Evolutionary conservation across 208 protist species (phyloP).

Genomic region (Trypanosoma theileri): DNA sequence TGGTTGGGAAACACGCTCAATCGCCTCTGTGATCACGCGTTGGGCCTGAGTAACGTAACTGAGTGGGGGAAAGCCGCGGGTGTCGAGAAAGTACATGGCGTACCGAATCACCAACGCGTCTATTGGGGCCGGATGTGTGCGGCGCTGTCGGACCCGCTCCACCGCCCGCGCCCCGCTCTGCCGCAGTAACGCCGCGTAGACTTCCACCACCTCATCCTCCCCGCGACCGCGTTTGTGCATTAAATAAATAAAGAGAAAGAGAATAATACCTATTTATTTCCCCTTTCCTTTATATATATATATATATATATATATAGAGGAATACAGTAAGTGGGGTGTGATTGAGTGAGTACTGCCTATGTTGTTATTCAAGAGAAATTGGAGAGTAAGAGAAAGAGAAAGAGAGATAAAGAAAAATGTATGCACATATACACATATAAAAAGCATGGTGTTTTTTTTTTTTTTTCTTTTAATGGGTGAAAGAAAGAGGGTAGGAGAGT

Average conservation of each 20-base stretch:
- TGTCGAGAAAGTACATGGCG: constrained; percentile 72
- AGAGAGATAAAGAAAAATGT: background rate
- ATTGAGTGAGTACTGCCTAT: no score
- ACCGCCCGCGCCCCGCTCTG: constrained; percentile 71
- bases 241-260: background rate
- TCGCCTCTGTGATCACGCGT: constrained; percentile 54
- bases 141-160: constrained; percentile 61
- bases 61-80: constrained; percentile 31
- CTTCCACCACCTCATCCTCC: constrained; percentile 67
- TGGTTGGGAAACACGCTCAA: constrained; percentile 63
- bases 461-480: constrained; percentile 1
- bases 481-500: constrained; percentile 16
- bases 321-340: no score
- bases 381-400: background rate
- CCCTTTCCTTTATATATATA: constrained; percentile 16
- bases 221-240: constrained; percentile 44
- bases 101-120: constrained; percentile 77
- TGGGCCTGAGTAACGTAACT: constrained; percentile 78
- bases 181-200: constrained; percentile 61
- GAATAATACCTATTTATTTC: background rate
- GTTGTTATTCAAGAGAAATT: background rate
- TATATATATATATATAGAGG: background rate
- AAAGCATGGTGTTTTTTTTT: background rate
- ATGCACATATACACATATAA: background rate
- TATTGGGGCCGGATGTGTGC: constrained; percentile 53